These are phyloP conservation scores for Rhizoctonia solani DNA, from an alignment of 1,284 basidiomycete genomes.

Conservation along the genomic window DNA sequence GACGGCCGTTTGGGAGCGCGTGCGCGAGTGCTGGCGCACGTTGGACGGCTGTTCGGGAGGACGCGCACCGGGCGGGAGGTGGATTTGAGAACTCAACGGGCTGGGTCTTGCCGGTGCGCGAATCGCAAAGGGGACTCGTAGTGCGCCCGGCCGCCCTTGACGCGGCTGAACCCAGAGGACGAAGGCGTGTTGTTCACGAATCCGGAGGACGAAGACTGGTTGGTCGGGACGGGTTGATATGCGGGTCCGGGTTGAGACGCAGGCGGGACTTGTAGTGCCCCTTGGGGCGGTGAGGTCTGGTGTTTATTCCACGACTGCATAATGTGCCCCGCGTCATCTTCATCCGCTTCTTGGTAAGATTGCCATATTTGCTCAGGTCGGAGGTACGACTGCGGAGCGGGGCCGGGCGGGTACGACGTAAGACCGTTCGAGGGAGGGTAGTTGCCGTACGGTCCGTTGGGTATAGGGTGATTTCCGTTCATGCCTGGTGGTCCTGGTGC, in stretches of 20 bases:
- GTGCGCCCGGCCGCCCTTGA: conserved; percentile 77
- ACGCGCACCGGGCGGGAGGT: conserved; percentile 24
- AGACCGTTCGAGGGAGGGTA: conserved; percentile 5
- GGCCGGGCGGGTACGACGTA: conserved; percentile 4
- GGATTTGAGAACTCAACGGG: conserved; percentile 9
- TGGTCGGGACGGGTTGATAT: conserved; percentile 33
- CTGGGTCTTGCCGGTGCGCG: conserved; percentile 47
- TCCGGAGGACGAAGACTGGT: conserved; percentile 47
- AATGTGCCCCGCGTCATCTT: conserved; percentile 76
- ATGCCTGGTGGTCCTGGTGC: too few species aligned
- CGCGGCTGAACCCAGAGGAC: conserved; percentile 65
- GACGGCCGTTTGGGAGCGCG: conserved; percentile 78
- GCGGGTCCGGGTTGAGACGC: conserved; percentile 40
- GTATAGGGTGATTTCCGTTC: not conserved
- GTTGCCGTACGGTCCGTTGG: not conserved
- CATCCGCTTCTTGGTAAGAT: conserved; percentile 76
- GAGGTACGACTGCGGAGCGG: conserved; percentile 60
- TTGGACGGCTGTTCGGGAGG: conserved; percentile 31
- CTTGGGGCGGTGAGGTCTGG: conserved; percentile 53
- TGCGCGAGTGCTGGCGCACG: conserved; percentile 57
- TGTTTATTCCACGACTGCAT: conserved; percentile 80
- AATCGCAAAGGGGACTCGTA: conserved; percentile 77
- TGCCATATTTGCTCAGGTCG: conserved; percentile 74
- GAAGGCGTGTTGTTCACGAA: too few species aligned
- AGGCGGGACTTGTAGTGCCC: conserved; percentile 42